Percentiles rank a stretch among this genome's conserved stretches.
phyloP scores from a whole-genome alignment of 345 rosid genomes.

The Salix viminalis region DNA sequence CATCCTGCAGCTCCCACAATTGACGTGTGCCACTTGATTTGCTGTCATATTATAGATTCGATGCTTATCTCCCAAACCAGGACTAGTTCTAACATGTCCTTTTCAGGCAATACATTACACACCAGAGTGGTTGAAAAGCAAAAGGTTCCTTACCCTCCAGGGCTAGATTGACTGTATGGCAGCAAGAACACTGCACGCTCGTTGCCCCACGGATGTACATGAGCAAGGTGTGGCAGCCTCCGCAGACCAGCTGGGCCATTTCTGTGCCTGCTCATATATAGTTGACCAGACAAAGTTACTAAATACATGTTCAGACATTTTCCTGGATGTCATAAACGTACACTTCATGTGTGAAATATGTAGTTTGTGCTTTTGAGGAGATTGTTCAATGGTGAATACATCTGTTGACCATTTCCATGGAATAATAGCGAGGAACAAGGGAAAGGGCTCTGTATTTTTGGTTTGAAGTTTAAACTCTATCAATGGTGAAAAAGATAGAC shows the following conservation, averaged over 20 bases:
- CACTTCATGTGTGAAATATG: neutral
- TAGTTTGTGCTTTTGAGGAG: neutral
- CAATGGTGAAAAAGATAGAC: neutral
- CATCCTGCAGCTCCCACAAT: slow-evolving; percentile 94
- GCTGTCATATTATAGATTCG: slow-evolving; percentile 40
- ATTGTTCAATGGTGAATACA: neutral
- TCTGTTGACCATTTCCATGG: neutral
- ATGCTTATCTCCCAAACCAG: neutral
- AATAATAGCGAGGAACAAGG: neutral
- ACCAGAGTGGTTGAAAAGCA: neutral
- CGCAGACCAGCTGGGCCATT: slow-evolving; percentile 97
- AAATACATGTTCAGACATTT: neutral
- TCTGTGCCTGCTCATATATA: slow-evolving; percentile 65
- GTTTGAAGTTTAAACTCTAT: neutral
- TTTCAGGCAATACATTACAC: neutral
- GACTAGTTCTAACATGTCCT: neutral
- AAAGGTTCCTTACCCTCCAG: slow-evolving; percentile 51
- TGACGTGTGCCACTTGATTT: slow-evolving; percentile 92
- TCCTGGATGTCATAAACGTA: neutral
- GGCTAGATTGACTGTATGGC: slow-evolving; percentile 92
- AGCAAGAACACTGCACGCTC: slow-evolving; percentile 95
- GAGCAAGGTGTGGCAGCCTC: slow-evolving; percentile 92
- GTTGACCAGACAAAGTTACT: neutral
- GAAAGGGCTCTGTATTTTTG: neutral
- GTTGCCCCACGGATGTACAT: slow-evolving; percentile 99